phyloP scores from a whole-genome alignment of 2,329 filamentous ascomycete species.

The Pyricularia pennisetigena region DNA sequence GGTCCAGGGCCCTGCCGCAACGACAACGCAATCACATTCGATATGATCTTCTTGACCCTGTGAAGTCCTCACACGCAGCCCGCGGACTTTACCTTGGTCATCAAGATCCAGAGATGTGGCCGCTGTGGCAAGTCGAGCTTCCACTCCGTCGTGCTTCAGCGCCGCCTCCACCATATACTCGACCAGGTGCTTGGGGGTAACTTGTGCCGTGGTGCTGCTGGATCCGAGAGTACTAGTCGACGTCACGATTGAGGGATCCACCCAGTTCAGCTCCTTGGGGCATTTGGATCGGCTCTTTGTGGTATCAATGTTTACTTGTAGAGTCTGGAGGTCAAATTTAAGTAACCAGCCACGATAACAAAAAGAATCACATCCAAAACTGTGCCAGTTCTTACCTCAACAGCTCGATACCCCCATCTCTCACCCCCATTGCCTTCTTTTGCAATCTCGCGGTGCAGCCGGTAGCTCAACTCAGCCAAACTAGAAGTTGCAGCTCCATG shows the following conservation, averaged over 20 bases:
- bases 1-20: conserved; percentile 59
- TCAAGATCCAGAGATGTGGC: conserved; percentile 44
- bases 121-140: conserved; percentile 53
- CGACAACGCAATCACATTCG: conserved; percentile 45
- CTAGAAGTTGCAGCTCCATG: conserved; percentile 46
- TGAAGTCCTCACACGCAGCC: conserved; percentile 37
- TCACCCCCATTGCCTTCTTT: conserved; percentile 43
- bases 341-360: neutral
- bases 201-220: conserved; percentile 24
- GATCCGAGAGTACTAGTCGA: neutral
- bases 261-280: neutral
- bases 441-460: conserved; percentile 56
- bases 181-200: conserved; percentile 56
- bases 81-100: conserved; percentile 35
- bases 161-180: conserved; percentile 52
- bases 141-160: conserved; percentile 45
- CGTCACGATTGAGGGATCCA: neutral
- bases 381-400: conserved; percentile 53
- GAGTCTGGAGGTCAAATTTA: neutral
- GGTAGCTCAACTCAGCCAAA: conserved; percentile 59
- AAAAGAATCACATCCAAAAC: neutral
- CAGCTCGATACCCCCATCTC: conserved; percentile 36
- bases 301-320: conserved; percentile 9
- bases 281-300: conserved; percentile 12
- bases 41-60: conserved; percentile 8